Conservation (phyloP, 1,139 yeast genomes). For the Protomyces pachydermus region DNA sequence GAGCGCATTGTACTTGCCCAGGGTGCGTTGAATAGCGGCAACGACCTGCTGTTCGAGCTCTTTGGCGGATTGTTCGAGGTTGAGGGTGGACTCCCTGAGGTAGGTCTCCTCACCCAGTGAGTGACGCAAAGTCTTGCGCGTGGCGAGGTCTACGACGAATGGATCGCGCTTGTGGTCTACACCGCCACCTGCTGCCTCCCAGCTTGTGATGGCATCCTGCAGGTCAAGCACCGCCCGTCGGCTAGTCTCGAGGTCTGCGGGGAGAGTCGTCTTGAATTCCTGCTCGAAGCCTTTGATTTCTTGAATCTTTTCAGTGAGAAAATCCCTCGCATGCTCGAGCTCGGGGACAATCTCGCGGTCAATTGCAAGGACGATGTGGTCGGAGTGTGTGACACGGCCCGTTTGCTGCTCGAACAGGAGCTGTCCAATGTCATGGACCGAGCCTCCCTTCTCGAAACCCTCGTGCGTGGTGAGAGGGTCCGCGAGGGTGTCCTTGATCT, state of each 20-base stretch:
- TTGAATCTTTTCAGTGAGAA: conserved; percentile 73
- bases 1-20: conserved; percentile 64
- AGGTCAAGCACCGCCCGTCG: conserved; percentile 29
- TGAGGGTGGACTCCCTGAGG: conserved; percentile 79
- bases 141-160: conserved; percentile 60
- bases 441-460: conserved; percentile 17
- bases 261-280: conserved; percentile 74
- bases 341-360: conserved; percentile 68
- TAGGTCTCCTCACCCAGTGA: conserved; percentile 81
- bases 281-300: conserved; percentile 77
- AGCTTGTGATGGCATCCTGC: conserved; percentile 33
- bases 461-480: conserved; percentile 12
- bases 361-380: conserved; percentile 50
- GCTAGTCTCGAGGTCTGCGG: conserved; percentile 63
- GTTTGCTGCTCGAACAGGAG: conserved; percentile 7
- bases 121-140: conserved; percentile 71
- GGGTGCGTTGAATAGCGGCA: conserved; percentile 75
- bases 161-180: conserved; percentile 65
- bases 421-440: conserved; percentile 14
- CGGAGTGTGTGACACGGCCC: conserved; percentile 18
- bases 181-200: conserved; percentile 38
- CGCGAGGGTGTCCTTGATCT: conserved; percentile 12
- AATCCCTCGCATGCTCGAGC: conserved; percentile 77
- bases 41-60: conserved; percentile 86
- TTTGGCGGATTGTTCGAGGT: conserved; percentile 80